phyloP scores from a whole-genome alignment of 2,329 filamentous ascomycete genomes.

The Diaporthe sp. region DNA sequence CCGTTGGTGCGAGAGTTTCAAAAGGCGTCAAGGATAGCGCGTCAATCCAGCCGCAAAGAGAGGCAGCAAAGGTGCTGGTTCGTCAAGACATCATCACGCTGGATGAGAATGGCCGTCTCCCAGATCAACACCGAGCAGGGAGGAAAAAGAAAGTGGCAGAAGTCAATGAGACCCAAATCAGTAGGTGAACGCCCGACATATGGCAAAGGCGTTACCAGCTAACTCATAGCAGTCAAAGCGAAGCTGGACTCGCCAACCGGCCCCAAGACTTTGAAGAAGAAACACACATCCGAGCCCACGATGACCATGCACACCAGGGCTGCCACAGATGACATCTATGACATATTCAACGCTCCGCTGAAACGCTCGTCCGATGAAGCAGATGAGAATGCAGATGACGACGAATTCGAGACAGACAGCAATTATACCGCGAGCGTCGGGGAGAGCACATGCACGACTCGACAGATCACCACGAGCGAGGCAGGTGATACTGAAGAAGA shows the following conservation, averaged over 20 bases:
- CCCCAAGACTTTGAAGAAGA: slow-evolving; percentile 87
- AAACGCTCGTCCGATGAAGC: slow-evolving; percentile 53
- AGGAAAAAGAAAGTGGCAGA: slow-evolving; percentile 87
- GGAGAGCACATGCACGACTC: slow-evolving; percentile 86
- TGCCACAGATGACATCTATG: slow-evolving; percentile 97
- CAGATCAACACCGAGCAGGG: slow-evolving; percentile 60
- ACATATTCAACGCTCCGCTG: slow-evolving; percentile 93
- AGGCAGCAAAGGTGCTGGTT: slow-evolving; percentile 57
- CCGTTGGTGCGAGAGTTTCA: slow-evolving; percentile 40
- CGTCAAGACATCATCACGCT: slow-evolving; percentile 62
- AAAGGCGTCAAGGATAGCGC: slow-evolving; percentile 46
- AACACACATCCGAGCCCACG: slow-evolving; percentile 80
- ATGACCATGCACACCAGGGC: slow-evolving; percentile 98
- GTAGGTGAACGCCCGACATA: slow-evolving; percentile 64
- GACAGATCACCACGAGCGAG: slow-evolving; percentile 69
- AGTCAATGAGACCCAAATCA: slow-evolving; percentile 91
- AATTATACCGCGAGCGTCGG: slow-evolving; percentile 84
- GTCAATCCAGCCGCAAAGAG: slow-evolving; percentile 47
- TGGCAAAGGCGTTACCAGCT: not conserved
- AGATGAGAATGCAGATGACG: slow-evolving; percentile 69
- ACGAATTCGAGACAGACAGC: slow-evolving; percentile 79
- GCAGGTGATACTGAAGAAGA: slow-evolving; percentile 60
- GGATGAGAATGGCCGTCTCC: slow-evolving; percentile 72
- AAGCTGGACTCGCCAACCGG: slow-evolving; percentile 91
- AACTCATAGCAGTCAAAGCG: slow-evolving; percentile 80